Percentiles rank a stretch among this genome's conserved stretches.
Conservation (phyloP, 257 asterid genomes). For the Schizonepeta tenuifolia region DNA sequence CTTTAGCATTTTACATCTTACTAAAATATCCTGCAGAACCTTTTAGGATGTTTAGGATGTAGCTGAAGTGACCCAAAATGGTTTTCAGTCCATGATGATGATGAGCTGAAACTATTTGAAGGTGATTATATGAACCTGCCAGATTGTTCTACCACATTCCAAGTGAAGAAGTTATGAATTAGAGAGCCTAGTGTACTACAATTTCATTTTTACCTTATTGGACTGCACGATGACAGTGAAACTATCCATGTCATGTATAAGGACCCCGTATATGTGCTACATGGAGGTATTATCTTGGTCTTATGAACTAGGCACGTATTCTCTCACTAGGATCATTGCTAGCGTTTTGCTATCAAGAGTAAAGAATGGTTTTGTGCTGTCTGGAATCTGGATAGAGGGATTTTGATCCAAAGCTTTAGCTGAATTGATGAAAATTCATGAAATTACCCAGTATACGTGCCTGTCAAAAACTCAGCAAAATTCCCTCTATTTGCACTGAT, state of each 20-base stretch:
- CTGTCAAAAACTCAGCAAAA: too few relatives aligned
- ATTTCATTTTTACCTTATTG: not conserved
- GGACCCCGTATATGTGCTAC: not conserved
- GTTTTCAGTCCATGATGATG: not conserved
- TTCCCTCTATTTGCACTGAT: not conserved
- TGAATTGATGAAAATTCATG: too few relatives aligned
- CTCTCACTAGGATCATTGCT: too few relatives aligned
- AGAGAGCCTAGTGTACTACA: not conserved
- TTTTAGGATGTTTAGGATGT: not conserved
- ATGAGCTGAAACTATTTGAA: not conserved
- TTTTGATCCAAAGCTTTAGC: too few relatives aligned
- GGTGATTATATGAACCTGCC: conserved; percentile 1
- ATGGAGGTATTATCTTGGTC: too few relatives aligned
- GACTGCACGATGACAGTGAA: not conserved
- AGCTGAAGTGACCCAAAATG: not conserved
- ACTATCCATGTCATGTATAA: not conserved
- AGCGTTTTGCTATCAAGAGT: too few relatives aligned
- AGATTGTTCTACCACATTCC: conserved; percentile 11
- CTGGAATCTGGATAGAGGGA: too few relatives aligned
- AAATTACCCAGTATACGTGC: too few relatives aligned
- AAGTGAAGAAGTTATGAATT: not conserved
- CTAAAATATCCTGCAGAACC: not conserved
- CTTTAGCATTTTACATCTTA: not conserved
- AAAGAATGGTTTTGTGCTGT: too few relatives aligned
- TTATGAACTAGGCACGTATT: too few relatives aligned